A percentile compares a stretch with the other conserved stretches of the same genome.
phyloP scores from a whole-genome alignment of 2,329 filamentous ascomycete species.

The Piedraia hortae region DNA sequence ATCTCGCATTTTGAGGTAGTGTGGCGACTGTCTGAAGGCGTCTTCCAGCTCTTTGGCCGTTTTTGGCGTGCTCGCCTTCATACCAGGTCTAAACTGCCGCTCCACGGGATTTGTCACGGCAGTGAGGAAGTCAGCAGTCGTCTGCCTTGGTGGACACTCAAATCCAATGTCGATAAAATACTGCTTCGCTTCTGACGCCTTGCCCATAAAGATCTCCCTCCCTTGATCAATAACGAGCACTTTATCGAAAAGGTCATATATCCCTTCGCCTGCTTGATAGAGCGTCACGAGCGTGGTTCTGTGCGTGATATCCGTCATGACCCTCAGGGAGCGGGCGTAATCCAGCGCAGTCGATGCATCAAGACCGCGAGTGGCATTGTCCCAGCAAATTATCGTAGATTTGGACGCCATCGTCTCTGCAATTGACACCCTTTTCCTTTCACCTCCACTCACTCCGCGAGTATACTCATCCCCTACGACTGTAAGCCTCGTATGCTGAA shows the following conservation, averaged over 20 bases:
- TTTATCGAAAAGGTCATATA: constrained; percentile 53
- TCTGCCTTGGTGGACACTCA: constrained; percentile 30
- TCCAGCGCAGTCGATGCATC: constrained; percentile 57
- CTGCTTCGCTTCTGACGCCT: constrained; percentile 28
- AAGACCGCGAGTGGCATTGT: constrained; percentile 55
- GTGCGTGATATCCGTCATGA: constrained; percentile 53
- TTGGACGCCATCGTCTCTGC: constrained; percentile 51
- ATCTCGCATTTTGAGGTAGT: constrained; percentile 30
- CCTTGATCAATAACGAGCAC: constrained; percentile 51
- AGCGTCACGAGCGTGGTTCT: constrained; percentile 43
- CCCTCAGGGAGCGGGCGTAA: constrained; percentile 47
- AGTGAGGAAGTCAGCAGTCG: constrained; percentile 53
- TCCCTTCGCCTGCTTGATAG: constrained; percentile 42
- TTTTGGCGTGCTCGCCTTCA: constrained; percentile 37
- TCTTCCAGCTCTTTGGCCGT: constrained; percentile 39
- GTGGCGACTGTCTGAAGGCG: constrained; percentile 34
- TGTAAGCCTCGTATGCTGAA: constrained; percentile 46
- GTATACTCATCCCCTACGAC: constrained; percentile 46
- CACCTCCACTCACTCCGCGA: constrained; percentile 51
- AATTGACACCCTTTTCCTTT: constrained; percentile 55
- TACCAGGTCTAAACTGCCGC: constrained; percentile 37
- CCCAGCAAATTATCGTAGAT: constrained; percentile 48
- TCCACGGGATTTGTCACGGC: constrained; percentile 48
- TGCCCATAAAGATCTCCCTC: constrained; percentile 39
- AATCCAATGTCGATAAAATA: constrained; percentile 43